These are phyloP conservation scores for Erodium maritimum DNA, from an alignment of 345 rosid species.

Conservation along the genomic window DNA sequence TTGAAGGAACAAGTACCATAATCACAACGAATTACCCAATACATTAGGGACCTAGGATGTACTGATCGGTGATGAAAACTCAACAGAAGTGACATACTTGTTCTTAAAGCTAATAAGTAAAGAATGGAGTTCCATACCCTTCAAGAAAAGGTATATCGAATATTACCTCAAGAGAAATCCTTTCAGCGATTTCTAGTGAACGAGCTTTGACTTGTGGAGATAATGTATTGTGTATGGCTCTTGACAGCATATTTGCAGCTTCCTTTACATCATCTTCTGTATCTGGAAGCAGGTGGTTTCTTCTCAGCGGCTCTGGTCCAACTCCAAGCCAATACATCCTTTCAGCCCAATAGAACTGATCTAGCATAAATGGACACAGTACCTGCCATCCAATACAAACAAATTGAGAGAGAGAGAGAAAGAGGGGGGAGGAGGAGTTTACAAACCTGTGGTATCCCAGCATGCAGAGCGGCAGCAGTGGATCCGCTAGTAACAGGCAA, in stretches of 20 bases:
- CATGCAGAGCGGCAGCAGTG: conserved; percentile 72
- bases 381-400: conserved; percentile 34
- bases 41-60: background rate
- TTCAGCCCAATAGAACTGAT: conserved; percentile 96
- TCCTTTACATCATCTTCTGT: conserved; percentile 21
- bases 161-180: conserved; percentile 59
- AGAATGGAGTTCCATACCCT: background rate
- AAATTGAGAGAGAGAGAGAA: background rate
- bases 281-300: conserved; percentile 43
- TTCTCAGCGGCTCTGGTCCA: conserved; percentile 60
- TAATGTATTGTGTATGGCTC: conserved; percentile 42
- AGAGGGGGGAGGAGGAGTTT: background rate
- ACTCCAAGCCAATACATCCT: conserved; percentile 89
- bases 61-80: too few relatives aligned
- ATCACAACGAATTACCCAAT: background rate
- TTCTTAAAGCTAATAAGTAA: background rate
- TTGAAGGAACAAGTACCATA: background rate
- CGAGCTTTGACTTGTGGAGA: conserved; percentile 39
- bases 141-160: background rate
- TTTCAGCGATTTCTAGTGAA: conserved; percentile 38
- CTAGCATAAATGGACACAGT: conserved; percentile 74
- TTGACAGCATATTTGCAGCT: conserved; percentile 41
- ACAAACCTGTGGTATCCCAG: conserved; percentile 77
- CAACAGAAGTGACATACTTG: background rate
- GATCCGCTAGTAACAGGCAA: conserved; percentile 48